phyloP scores from a whole-genome alignment of 352 stramenopile genomes.

The Pythium rhizo-oryzae region DNA sequence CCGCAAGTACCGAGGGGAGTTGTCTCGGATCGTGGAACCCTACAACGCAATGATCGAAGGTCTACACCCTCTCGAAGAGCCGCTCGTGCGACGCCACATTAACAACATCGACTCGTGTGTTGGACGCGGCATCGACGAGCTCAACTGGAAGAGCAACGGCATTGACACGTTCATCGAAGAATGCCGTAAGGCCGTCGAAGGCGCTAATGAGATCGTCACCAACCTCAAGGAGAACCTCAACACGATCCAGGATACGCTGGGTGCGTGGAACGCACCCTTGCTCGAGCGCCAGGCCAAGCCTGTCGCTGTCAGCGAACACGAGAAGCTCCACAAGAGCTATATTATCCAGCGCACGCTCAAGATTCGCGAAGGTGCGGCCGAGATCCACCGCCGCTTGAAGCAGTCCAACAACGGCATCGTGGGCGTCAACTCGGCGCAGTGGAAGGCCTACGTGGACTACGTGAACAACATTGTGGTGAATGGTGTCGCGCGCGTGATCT shows the following conservation, averaged over 20 bases:
- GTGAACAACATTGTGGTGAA: constrained; percentile 98
- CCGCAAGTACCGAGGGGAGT: constrained; percentile 94
- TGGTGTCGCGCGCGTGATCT: constrained; percentile 90
- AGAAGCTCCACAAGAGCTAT: constrained; percentile 94
- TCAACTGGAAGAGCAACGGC: constrained; percentile 96
- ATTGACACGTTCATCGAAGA: constrained; percentile 96
- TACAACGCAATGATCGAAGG: constrained; percentile 98
- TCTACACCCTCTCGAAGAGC: constrained; percentile 96
- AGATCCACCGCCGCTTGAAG: constrained; percentile 96
- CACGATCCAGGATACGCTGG: constrained; percentile 93
- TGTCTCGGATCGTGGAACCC: constrained; percentile 98
- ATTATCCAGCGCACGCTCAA: constrained; percentile 93
- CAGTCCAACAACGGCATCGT: constrained; percentile 96
- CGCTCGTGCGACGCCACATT: constrained; percentile 94
- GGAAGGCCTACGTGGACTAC: constrained; percentile 98
- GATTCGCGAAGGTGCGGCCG: constrained; percentile 94
- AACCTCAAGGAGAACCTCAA: constrained; percentile 97
- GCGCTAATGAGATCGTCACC: constrained; percentile 93
- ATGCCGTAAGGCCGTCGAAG: constrained; percentile 79
- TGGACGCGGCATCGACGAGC: constrained; percentile 91
- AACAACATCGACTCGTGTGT: constrained; percentile 96
- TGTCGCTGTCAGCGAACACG: constrained; percentile 96
- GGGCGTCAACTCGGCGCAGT: constrained; percentile 94
- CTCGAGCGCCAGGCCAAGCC: constrained; percentile 96
- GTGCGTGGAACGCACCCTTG: constrained; percentile 92